Percentiles rank a stretch among this genome's conserved stretches.
Evolutionary conservation across 1,284 basidiomycete species (phyloP).

Genomic region (Boletus mariae): DNA sequence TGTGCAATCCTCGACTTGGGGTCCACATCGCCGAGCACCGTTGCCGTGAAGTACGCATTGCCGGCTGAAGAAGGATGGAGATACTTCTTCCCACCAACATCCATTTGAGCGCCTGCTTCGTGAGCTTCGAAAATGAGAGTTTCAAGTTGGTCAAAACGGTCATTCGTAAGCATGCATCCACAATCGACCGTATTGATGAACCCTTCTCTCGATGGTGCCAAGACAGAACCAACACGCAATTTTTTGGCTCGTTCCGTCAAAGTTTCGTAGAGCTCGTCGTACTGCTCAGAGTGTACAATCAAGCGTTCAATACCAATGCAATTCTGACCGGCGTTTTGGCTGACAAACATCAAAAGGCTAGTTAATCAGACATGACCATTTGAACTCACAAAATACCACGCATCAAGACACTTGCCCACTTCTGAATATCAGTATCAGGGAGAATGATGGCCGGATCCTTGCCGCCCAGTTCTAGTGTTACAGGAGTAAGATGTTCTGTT

Average conservation of each 20-base stretch:
- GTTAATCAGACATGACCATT: background rate
- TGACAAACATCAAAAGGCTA: conserved; percentile 29
- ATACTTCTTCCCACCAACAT: conserved; percentile 64
- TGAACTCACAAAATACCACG: conserved; percentile 81
- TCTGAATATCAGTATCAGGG: conserved; percentile 66
- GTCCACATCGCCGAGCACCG: conserved; percentile 82
- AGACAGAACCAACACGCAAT: conserved; percentile 69
- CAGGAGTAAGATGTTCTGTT: conserved; percentile 81
- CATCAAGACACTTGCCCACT: conserved; percentile 75
- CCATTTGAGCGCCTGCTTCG: conserved; percentile 67
- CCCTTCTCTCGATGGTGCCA: conserved; percentile 59
- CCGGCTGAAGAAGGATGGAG: conserved; percentile 62
- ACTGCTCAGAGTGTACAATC: conserved; percentile 76
- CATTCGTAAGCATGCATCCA: conserved; percentile 77
- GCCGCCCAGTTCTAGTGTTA: conserved; percentile 87
- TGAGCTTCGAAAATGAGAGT: conserved; percentile 69
- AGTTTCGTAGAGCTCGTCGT: conserved; percentile 67
- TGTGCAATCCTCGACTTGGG: conserved; percentile 73
- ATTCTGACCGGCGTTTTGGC: conserved; percentile 93
- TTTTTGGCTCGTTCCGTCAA: conserved; percentile 62
- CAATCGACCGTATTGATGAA: conserved; percentile 71
- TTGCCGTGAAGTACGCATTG: conserved; percentile 84
- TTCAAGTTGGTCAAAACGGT: conserved; percentile 70
- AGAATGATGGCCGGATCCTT: conserved; percentile 80
- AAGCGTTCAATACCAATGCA: conserved; percentile 96